phyloP scores from a whole-genome alignment of 768 basidiomycete species.

The Amanita thiersii region DNA sequence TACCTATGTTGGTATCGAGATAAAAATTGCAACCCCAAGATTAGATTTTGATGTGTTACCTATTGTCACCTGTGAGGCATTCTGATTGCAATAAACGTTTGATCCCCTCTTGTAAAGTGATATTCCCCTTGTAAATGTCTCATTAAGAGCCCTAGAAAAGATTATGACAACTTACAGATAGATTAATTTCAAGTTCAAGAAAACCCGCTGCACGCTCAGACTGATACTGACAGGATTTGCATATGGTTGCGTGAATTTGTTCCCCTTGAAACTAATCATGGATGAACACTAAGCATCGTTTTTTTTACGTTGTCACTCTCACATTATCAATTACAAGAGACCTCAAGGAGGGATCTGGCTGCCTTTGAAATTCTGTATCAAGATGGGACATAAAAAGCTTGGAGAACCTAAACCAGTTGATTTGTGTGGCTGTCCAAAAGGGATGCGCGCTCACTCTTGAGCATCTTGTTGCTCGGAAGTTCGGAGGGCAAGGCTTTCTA shows the following conservation, averaged over 20 bases:
- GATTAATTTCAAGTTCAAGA: constrained; percentile 81
- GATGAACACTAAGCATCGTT: not conserved
- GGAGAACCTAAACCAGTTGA: constrained; percentile 56
- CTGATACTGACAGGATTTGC: constrained; percentile 55
- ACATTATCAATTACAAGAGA: constrained; percentile 73
- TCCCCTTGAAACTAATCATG: constrained; percentile 74
- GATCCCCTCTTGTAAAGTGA: constrained; percentile 69
- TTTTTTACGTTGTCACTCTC: constrained; percentile 2
- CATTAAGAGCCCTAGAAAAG: not conserved
- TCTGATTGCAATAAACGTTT: constrained; percentile 61
- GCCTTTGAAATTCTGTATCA: constrained; percentile 82
- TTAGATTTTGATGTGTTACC: constrained; percentile 29
- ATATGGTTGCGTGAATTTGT: constrained; percentile 74
- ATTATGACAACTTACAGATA: constrained; percentile 48
- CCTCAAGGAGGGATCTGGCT: constrained; percentile 51
- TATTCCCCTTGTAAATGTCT: constrained; percentile 44
- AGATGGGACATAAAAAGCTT: constrained; percentile 91
- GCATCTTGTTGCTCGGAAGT: constrained; percentile 93
- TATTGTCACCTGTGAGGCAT: constrained; percentile 72
- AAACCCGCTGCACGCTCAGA: constrained; percentile 72
- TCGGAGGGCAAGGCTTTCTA: constrained; percentile 75
- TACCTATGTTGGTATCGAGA: constrained; percentile 57
- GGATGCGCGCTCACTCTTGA: constrained; percentile 61
- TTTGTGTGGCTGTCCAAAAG: constrained; percentile 5
- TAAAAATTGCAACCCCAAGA: constrained; percentile 3